Evolutionary conservation across 345 rosid species (phyloP).

Genomic region (Camelina sativa): DNA sequence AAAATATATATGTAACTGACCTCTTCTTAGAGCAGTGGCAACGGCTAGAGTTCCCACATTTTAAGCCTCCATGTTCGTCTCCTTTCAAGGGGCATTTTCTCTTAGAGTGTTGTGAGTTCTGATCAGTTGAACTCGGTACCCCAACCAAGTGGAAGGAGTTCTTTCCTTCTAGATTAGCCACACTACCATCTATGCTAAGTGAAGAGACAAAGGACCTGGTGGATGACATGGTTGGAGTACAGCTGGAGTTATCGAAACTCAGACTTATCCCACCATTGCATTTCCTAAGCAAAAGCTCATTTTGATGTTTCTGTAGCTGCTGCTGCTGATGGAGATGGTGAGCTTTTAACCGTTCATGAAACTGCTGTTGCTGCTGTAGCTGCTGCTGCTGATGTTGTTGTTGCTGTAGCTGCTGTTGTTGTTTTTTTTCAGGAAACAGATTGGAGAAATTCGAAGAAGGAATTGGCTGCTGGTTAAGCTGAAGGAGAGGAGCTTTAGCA

Average conservation of each 20-base stretch:
- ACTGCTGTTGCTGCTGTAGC: slow-evolving; percentile 52
- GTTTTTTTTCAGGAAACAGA: slow-evolving; percentile 57
- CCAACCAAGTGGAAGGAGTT: slow-evolving; percentile 63
- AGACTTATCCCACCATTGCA: slow-evolving; percentile 61
- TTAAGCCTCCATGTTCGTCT: slow-evolving; percentile 60
- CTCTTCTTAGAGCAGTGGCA: slow-evolving; percentile 82
- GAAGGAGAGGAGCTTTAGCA: slow-evolving; percentile 56
- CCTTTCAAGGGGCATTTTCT: slow-evolving; percentile 58
- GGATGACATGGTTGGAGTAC: slow-evolving; percentile 66
- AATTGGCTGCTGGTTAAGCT: slow-evolving; percentile 52
- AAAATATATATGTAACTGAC: slow-evolving; percentile 37
- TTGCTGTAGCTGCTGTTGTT: slow-evolving; percentile 49
- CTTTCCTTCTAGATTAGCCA: slow-evolving; percentile 48
- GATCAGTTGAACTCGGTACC: slow-evolving; percentile 55
- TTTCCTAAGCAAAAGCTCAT: slow-evolving; percentile 73
- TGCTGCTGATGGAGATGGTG: slow-evolving; percentile 58
- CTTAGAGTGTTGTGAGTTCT: slow-evolving; percentile 54
- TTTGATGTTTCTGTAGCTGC: slow-evolving; percentile 66
- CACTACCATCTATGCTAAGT: slow-evolving; percentile 66
- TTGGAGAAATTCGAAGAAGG: slow-evolving; percentile 48
- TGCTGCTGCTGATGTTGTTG: slow-evolving; percentile 52
- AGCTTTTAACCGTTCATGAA: slow-evolving; percentile 58
- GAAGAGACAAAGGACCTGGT: slow-evolving; percentile 72
- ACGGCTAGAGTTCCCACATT: slow-evolving; percentile 59
- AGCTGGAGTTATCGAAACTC: slow-evolving; percentile 57